phyloP scores from a whole-genome alignment of 495 filamentous ascomycete species.

The Aspergillus sclerotiicarbonarius region DNA sequence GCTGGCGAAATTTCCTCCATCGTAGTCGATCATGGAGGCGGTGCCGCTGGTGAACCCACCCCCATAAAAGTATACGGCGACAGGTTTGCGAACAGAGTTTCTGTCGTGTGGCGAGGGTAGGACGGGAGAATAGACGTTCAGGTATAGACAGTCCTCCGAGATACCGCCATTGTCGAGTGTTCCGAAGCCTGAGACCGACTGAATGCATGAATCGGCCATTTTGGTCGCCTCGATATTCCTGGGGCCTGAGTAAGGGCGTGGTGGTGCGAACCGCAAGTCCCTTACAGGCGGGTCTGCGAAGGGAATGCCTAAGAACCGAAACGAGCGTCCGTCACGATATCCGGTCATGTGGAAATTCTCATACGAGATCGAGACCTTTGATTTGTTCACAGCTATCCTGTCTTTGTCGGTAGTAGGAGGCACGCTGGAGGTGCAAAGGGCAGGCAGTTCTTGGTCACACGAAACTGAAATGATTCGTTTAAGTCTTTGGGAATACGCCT shows the following conservation, averaged over 20 bases:
- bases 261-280: conserved; percentile 43
- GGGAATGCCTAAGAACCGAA: conserved; percentile 52
- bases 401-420: conserved; percentile 27
- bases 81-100: conserved; percentile 25
- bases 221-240: conserved; percentile 40
- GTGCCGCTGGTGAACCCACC: conserved; percentile 43
- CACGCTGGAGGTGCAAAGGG: conserved; percentile 27
- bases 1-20: conserved; percentile 45
- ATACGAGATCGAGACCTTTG: conserved; percentile 34
- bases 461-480: conserved; percentile 9
- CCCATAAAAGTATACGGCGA: conserved; percentile 48
- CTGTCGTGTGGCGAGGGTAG: conserved; percentile 13
- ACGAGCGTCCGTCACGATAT: conserved; percentile 52
- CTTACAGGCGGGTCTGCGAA: conserved; percentile 44
- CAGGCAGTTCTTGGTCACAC: conserved; percentile 20
- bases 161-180: conserved; percentile 21
- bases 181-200: conserved; percentile 23
- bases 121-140: conserved; percentile 35
- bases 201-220: conserved; percentile 43
- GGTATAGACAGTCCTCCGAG: conserved; percentile 46
- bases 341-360: conserved; percentile 31
- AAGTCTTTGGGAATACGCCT: conserved; percentile 16
- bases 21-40: conserved; percentile 35
- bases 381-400: conserved; percentile 16
- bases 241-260: conserved; percentile 38